Conservation (phyloP, 2,329 filamentous ascomycete genomes). For the Penicillium sp. region DNA sequence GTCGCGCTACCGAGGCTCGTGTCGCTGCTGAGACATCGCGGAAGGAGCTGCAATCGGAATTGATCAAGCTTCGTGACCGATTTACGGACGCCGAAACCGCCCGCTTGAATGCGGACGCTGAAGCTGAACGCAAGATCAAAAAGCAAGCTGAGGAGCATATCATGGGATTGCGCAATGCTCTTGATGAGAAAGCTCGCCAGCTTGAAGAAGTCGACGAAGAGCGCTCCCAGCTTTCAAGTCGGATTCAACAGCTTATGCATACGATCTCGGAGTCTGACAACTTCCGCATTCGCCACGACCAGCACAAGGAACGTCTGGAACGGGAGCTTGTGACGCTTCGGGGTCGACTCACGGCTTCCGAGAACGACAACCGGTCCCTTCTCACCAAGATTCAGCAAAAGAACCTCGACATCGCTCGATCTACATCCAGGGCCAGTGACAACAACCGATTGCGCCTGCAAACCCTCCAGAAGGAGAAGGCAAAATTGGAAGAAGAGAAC, state of each 20-base stretch:
- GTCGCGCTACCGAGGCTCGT: constrained; percentile 79
- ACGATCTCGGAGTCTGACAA: constrained; percentile 85
- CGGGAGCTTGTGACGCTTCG: constrained; percentile 88
- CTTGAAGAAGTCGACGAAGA: constrained; percentile 79
- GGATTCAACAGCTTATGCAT: constrained; percentile 83
- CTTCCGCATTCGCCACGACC: constrained; percentile 85
- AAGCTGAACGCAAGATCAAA: constrained; percentile 76
- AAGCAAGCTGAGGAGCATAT: constrained; percentile 78
- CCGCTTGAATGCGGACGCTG: constrained; percentile 75
- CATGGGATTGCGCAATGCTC: constrained; percentile 71
- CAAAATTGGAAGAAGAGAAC: constrained; percentile 78
- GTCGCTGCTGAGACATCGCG: constrained; percentile 79
- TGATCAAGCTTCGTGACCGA: constrained; percentile 76
- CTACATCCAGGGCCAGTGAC: constrained; percentile 81
- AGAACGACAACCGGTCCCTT: constrained; percentile 94
- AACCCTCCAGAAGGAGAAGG: constrained; percentile 78
- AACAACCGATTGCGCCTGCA: constrained; percentile 74
- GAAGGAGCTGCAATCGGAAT: constrained; percentile 83
- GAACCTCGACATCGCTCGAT: constrained; percentile 90
- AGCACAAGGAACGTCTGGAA: constrained; percentile 90
- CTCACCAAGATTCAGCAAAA: constrained; percentile 98
- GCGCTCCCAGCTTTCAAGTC: constrained; percentile 69
- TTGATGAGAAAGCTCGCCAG: constrained; percentile 74
- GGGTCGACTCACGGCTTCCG: constrained; percentile 82
- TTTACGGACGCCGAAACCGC: constrained; percentile 85